Evolutionary conservation across 202 grass and related monocot species (phyloP), one percentile per base, ranked within the genome.

Genomic region (Setaria italica): DNA sequence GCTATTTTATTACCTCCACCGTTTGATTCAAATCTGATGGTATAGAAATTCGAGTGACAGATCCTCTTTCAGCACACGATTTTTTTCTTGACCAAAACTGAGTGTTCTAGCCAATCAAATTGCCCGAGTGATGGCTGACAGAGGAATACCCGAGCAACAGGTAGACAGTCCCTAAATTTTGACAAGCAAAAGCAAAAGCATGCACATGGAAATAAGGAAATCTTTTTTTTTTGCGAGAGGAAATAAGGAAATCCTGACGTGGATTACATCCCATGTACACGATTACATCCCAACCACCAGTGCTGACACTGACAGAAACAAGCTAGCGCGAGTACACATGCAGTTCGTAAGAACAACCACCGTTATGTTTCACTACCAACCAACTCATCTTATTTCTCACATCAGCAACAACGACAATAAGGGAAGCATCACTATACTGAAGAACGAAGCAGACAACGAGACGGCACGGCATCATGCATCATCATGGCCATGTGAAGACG

Each of bases 381-480:
- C 5, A 62, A 51, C 45, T 60, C 42, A 41, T 71, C 30, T 79
- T 72, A 79, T 80, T 80, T 62, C 45, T 64, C 51, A 80, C 67
- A 72, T 86, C 56, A 53, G 55, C 45, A 71, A 72, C 43, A 72
- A 72, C 1, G 34, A 86, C 56, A 64, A 74, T 57, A 20, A 73
- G 73, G 84, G 15, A 29, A 12, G 4, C 65, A 56, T 77, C 72
- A 73, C 30, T 41, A 41, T 54, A 43, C 49, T 68, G 55, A 57
- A 48, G 51, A n/a, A 35, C 34, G 34, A 43, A 46, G 43, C 43
- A 64, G 59, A 79, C 80, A 72, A 64, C 56, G 67, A 79, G 19
- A 48, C 69, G 67, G 65, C 80, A 29, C 39, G 70, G n/a, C 78
- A 54, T 88, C 65, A 35, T 35, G 30, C 71, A 19, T 34, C 48